Evolutionary conservation across 495 filamentous ascomycete genomes (phyloP).

Genomic region (Trichocladium antarcticum): DNA sequence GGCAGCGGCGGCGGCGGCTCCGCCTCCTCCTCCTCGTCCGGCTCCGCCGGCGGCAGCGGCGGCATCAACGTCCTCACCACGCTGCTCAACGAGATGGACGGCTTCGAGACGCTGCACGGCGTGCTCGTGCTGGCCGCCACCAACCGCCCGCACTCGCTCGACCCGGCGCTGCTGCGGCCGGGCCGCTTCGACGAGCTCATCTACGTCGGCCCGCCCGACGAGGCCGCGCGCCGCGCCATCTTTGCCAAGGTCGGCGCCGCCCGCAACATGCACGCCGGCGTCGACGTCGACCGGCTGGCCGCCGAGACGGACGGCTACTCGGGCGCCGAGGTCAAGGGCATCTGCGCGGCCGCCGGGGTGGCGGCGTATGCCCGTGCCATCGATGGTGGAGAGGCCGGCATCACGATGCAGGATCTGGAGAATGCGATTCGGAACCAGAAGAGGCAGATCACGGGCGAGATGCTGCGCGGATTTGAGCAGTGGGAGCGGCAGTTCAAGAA

Average conservation of each 20-base stretch:
- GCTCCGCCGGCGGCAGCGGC: constrained; percentile 16
- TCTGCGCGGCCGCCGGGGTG: constrained; percentile 47
- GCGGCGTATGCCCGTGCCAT: constrained; percentile 32
- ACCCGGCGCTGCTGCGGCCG: constrained; percentile 76
- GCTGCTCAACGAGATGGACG: constrained; percentile 91
- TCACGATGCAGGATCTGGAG: constrained; percentile 53
- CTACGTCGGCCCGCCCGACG: constrained; percentile 77
- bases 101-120: constrained; percentile 72
- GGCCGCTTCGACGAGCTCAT: constrained; percentile 83
- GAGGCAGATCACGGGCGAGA: constrained; percentile 55
- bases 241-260: constrained; percentile 48
- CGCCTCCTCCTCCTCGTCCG: not conserved
- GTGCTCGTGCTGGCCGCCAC: constrained; percentile 91
- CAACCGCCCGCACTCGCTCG: constrained; percentile 78
- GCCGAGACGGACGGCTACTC: constrained; percentile 66
- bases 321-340: constrained; percentile 75
- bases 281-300: constrained; percentile 58
- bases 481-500: constrained; percentile 45
- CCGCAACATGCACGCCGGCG: constrained; percentile 49
- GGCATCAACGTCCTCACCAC: constrained; percentile 82
- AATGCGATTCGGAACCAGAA: constrained; percentile 50
- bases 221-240: constrained; percentile 66
- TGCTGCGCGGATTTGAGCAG: constrained; percentile 53
- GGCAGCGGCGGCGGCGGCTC: too few relatives aligned
- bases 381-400: constrained; percentile 31